Base-by-base conservation (phyloP, 768 basidiomycete species). In the Kwoniella shandongensis region DNA sequence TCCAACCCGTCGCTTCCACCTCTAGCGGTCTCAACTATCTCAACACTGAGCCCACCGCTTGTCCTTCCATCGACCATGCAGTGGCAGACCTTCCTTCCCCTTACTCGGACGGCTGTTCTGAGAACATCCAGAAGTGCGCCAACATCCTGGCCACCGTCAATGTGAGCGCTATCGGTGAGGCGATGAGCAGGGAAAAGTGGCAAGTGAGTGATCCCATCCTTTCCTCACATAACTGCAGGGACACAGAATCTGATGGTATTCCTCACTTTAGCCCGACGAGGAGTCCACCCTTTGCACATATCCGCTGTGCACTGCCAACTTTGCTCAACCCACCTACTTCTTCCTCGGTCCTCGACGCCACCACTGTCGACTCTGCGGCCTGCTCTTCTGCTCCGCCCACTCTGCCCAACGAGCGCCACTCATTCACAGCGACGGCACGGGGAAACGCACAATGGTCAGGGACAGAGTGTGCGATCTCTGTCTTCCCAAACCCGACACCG, bases 341-440 rank as follows among this genome's bases (percentile, higher is more conserved):
- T 51, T 66, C 45, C 44, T 69, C 32, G 62, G 59, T 39, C 66
- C 61, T 23, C 51, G 70, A 17, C 52, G 68, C 27, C 71, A 73
- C 48, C 71, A 73, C 54, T 73, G 71, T 60, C 63, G 71, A 8
- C 46, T 61, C 26, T 73, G 71, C 47, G 71, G 71, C 22, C 46
- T 54, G n/a, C 35, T 70, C 23, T 68, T 60, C 54, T 73, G 71
- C 46, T 44, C 51, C 12, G 32, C 51, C 6, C 71, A 73, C 47
- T 62, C 68, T 10, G 44, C 56, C 25, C 61, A 64, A 25, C 50
- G 57, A 8, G 63, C 53, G 4, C 44, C 59, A 4, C 51, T 68
- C 1, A 27, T 66, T 38, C 20, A 29, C 18, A 36, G 35, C 46
- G 60, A 61, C 27, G 23, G 20, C 35, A 23, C 48, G 10, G 59